Conservation (phyloP, 495 filamentous ascomycete genomes). For the Trichoderma erinaceum region DNA sequence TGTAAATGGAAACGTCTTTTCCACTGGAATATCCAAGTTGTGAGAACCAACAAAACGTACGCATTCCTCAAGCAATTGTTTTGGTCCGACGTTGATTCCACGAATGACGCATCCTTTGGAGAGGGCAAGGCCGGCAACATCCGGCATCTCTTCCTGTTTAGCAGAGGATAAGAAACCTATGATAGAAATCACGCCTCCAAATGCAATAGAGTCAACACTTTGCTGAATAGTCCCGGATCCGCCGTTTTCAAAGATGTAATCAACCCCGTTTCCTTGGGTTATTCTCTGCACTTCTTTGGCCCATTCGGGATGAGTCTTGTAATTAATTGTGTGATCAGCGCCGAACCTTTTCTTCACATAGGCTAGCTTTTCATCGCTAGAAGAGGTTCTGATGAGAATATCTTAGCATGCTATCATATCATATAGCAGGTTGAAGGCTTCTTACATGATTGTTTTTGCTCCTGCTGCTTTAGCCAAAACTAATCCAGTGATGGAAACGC, state of each 20-base stretch:
- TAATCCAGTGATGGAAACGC: not conserved
- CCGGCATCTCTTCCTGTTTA: not conserved
- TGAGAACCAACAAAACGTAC: not conserved
- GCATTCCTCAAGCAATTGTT: not conserved
- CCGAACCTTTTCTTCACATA: not conserved
- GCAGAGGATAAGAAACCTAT: not conserved
- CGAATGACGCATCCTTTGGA: not conserved
- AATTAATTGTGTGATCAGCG: not conserved
- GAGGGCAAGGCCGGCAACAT: not conserved
- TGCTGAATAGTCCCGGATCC: not conserved
- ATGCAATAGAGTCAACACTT: not conserved
- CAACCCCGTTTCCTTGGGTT: not conserved
- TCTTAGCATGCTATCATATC: not conserved
- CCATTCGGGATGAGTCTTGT: not conserved
- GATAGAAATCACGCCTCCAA: not conserved
- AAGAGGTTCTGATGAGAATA: not conserved
- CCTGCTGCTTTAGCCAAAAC: not conserved
- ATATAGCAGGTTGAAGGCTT: not conserved
- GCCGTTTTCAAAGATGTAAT: not conserved
- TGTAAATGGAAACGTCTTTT: not conserved
- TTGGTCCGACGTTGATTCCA: not conserved
- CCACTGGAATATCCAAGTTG: not conserved
- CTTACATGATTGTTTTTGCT: not conserved
- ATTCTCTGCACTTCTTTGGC: not conserved
- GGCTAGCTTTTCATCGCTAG: not conserved